A percentile compares a stretch with the other conserved stretches of the same genome.
phyloP scores from a whole-genome alignment of 768 basidiomycete species.

The Inosperma sp. region DNA sequence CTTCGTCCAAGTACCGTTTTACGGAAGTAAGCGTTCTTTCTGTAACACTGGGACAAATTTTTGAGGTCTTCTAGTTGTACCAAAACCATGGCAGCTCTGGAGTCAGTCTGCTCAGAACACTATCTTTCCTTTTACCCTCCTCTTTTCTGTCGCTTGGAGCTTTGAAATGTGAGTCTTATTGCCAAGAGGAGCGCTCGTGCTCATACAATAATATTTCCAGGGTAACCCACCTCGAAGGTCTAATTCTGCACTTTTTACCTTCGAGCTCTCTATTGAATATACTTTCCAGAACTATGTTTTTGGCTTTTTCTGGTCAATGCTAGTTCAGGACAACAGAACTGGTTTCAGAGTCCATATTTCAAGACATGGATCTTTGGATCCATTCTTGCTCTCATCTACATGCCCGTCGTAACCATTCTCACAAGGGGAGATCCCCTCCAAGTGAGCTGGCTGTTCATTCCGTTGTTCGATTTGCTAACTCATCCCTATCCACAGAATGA shows the following conservation, averaged over 20 bases:
- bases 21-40: slow-evolving; percentile 44
- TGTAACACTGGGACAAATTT: not conserved
- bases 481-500: slow-evolving; percentile 47
- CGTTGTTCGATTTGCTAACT: slow-evolving; percentile 6
- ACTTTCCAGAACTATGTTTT: slow-evolving; percentile 67
- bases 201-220: slow-evolving; percentile 30
- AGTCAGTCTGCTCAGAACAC: slow-evolving; percentile 37
- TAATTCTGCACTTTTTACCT: not conserved
- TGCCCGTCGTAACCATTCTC: slow-evolving; percentile 67
- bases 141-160: slow-evolving; percentile 64
- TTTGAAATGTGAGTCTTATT: slow-evolving; percentile 60
- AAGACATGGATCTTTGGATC: slow-evolving; percentile 70
- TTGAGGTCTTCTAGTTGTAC: slow-evolving; percentile 43
- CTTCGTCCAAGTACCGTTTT: slow-evolving; percentile 39
- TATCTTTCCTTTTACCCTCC: slow-evolving; percentile 62
- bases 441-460: slow-evolving; percentile 34
- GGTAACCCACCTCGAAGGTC: slow-evolving; percentile 79
- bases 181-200: too few species aligned
- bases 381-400: slow-evolving; percentile 49
- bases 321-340: slow-evolving; percentile 56
- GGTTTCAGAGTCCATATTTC: slow-evolving; percentile 76
- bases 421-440: slow-evolving; percentile 55
- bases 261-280: slow-evolving; percentile 3
- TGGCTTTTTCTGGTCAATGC: slow-evolving; percentile 81
- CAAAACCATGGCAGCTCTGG: slow-evolving; percentile 64